Conservation (phyloP, 495 filamentous ascomycete genomes). For the Aspergillus diversus region DNA sequence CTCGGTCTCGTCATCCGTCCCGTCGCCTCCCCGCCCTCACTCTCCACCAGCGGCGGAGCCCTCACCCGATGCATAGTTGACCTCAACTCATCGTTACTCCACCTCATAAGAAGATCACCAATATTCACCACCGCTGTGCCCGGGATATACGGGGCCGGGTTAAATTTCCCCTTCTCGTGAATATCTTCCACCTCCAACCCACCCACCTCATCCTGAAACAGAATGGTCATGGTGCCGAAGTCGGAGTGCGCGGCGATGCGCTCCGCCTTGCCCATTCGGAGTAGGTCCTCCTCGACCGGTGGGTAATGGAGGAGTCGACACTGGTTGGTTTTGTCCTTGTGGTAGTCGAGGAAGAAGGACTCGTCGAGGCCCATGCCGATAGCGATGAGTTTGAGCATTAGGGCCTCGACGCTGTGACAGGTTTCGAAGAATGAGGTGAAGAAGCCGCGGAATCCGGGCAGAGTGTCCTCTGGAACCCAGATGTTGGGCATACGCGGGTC, state of each 20-base stretch:
- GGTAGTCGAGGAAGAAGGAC: not conserved
- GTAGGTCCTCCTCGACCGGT: not conserved
- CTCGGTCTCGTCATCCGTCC: not conserved
- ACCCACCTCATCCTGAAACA: slow-evolving; percentile 8
- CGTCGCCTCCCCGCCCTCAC: not conserved
- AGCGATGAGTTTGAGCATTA: not conserved
- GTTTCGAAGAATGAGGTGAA: slow-evolving; percentile 2
- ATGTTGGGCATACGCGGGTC: slow-evolving; percentile 6
- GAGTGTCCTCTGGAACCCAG: slow-evolving; percentile 8
- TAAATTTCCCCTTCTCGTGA: slow-evolving; percentile 8
- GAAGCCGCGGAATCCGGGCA: slow-evolving; percentile 6
- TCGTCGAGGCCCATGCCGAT: not conserved
- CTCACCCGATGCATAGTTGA: slow-evolving; percentile 6
- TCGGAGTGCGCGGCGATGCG: slow-evolving; percentile 10
- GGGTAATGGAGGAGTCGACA: slow-evolving; percentile 18
- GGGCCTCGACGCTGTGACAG: not conserved
- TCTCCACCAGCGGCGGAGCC: not conserved
- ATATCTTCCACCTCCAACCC: slow-evolving; percentile 15
- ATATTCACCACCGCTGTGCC: slow-evolving; percentile 9
- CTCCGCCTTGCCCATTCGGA: not conserved
- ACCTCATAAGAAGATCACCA: slow-evolving; percentile 12
- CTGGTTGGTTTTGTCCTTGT: slow-evolving; percentile 3
- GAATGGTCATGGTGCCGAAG: slow-evolving; percentile 6
- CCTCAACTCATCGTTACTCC: slow-evolving; percentile 10
- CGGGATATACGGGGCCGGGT: not conserved